Base-by-base conservation (phyloP, 2,329 filamentous ascomycete genomes). In the Teratosphaeria destructans region DNA sequence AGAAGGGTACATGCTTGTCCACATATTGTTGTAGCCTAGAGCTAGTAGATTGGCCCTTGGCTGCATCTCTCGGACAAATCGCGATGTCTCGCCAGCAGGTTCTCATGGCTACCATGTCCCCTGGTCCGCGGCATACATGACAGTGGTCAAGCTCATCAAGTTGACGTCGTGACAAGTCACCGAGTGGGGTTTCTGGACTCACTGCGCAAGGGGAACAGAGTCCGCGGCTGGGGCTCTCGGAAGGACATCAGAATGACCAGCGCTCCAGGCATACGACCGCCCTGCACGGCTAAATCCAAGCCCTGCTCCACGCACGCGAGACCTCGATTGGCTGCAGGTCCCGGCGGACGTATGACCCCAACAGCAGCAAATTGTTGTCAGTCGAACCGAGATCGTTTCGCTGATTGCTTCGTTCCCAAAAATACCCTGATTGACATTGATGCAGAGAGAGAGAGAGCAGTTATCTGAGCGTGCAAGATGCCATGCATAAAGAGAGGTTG, bases 181-280 rank as follows among this genome's bases (percentile, higher is more conserved):
- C 47, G 32, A 43, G 55, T 27, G 55, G 55, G 10, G 19, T 49
- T 34, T 16, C 5, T 27, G 39, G n/a, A 29, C 55, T 43, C 7
- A 12, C 27, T 54, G 58, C 58, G 58, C 23, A 12, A 56, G 58
- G 58, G 58, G 58, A 59, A 39, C 12, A 29, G 10, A 16, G 29
- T 49, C 58, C 58, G 58, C 58, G 58, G 53, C 58, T 59, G 58
- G 34, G 58, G 54, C 27, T 29, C 16, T 43, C 26, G 57, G 47
- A 35, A 54, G 55, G 26, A 26, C 29, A 16, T 16, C 26, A 54
- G 14, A 54, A 49, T 6, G n/a, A 49, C n/a, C 19, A 23, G 43
- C 43, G 43, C n/a, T 49, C 43, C 5, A 49, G 43, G 43, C 43
- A 49, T 23, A n/a, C 23, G 43, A 49, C 23, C 8, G 19, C 23